Evolutionary conservation across 305 asterid species (phyloP).

Genomic region (Fraxinus latifolia): DNA sequence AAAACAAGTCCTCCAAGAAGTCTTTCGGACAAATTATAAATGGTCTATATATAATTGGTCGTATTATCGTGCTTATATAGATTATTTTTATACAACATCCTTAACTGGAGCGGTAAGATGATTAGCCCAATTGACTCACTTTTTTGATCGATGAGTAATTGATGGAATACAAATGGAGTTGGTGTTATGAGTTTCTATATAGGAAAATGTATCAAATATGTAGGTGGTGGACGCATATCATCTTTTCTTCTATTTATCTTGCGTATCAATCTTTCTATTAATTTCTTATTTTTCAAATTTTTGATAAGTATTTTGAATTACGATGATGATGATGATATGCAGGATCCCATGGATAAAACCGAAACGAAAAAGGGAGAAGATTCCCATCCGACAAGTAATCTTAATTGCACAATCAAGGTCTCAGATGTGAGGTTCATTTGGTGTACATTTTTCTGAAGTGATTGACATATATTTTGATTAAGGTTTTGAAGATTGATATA

Average conservation of each 20-base stretch:
- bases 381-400: slow-evolving; percentile 22
- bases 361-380: slow-evolving; percentile 22
- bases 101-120: neutral
- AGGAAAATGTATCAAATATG: neutral
- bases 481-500: neutral
- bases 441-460: neutral
- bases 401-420: slow-evolving; percentile 30
- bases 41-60: neutral
- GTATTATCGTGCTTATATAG: neutral
- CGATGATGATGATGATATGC: slow-evolving; percentile 14
- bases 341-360: slow-evolving; percentile 34
- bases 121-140: neutral
- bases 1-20: neutral
- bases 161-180: neutral
- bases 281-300: neutral
- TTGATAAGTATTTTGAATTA: neutral
- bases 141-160: neutral
- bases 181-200: neutral
- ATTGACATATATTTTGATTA: neutral
- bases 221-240: neutral
- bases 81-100: neutral
- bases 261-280: neutral
- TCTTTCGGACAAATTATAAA: neutral
- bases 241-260: neutral
- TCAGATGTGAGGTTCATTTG: slow-evolving; percentile 38